phyloP scores from a whole-genome alignment of 768 basidiomycete species.

The Trametes sanguinea region DNA sequence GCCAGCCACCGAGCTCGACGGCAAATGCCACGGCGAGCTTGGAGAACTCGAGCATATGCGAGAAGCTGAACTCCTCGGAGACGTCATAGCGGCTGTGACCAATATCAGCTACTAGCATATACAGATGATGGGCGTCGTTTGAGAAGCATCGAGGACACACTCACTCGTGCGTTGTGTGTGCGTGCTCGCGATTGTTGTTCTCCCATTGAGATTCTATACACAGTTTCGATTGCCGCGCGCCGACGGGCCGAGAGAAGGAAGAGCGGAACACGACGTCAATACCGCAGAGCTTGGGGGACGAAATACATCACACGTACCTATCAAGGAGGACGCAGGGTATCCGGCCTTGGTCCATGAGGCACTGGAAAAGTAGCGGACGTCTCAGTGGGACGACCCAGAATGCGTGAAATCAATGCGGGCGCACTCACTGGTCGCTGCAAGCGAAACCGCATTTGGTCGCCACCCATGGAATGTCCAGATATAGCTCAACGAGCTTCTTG shows the following conservation, averaged over 20 bases:
- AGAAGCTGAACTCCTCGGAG: conserved; percentile 86
- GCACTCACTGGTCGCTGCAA: conserved; percentile 84
- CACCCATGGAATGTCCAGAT: conserved; percentile 83
- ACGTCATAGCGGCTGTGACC: conserved; percentile 72
- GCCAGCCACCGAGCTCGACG: conserved; percentile 50
- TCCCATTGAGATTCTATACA: conserved; percentile 63
- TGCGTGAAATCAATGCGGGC: not conserved
- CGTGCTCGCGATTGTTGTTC: conserved; percentile 73
- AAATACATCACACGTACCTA: conserved; percentile 49
- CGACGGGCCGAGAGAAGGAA: not conserved
- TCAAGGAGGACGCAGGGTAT: conserved; percentile 81
- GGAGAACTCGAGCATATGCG: conserved; percentile 77
- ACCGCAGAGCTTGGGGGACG: conserved; percentile 1
- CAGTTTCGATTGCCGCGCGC: not conserved
- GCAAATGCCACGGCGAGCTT: conserved; percentile 57
- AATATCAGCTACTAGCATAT: conserved; percentile 14
- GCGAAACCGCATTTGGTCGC: conserved; percentile 93
- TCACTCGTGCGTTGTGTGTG: conserved; percentile 81
- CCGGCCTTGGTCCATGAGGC: conserved; percentile 88
- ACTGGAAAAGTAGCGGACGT: conserved; percentile 36
- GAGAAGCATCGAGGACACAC: conserved; percentile 29
- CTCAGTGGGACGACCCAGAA: conserved; percentile 31
- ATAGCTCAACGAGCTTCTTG: conserved; percentile 71
- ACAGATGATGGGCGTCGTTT: not conserved
- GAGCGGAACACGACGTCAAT: conserved; percentile 9